Conservation (phyloP, 129 eudicot species). For the Erigeron canadensis region DNA sequence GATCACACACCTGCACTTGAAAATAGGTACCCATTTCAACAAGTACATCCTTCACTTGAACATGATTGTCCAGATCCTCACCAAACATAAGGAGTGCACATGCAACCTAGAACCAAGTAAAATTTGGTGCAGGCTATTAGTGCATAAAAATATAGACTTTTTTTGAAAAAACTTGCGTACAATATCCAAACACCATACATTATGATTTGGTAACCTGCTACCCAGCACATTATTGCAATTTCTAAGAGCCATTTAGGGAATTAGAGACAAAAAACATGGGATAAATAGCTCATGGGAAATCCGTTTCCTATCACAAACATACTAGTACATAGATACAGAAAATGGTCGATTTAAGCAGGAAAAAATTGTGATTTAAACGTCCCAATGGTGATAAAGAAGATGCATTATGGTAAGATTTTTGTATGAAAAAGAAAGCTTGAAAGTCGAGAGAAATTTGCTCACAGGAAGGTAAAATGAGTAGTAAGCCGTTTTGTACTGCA, state of each 20-base stretch:
- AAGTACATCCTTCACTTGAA: constrained; percentile 65
- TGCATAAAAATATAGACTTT: neutral
- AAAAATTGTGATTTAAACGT: neutral
- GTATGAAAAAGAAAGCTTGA: neutral
- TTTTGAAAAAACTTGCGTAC: neutral
- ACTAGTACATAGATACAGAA: constrained; percentile 1
- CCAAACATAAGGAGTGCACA: constrained; percentile 81
- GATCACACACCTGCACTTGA: constrained; percentile 72
- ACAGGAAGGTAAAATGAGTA: constrained; percentile 95
- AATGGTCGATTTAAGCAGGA: constrained; percentile 8
- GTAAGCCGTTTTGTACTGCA: constrained; percentile 90
- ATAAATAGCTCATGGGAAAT: constrained; percentile 3
- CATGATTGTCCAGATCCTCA: constrained; percentile 73
- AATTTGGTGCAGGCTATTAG: neutral
- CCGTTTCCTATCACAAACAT: constrained; percentile 19
- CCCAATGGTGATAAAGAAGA: constrained; percentile 2
- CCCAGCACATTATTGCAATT: neutral
- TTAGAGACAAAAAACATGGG: constrained; percentile 2
- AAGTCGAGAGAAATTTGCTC: constrained; percentile 33
- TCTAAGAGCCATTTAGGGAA: constrained; percentile 1
- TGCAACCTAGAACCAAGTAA: constrained; percentile 58
- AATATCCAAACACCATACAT: neutral
- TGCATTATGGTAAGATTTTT: constrained; percentile 1
- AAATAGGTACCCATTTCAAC: constrained; percentile 91
- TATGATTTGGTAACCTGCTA: neutral